Base-by-base conservation (phyloP, 768 basidiomycete genomes). In the Pleurotus tuber-regium region DNA sequence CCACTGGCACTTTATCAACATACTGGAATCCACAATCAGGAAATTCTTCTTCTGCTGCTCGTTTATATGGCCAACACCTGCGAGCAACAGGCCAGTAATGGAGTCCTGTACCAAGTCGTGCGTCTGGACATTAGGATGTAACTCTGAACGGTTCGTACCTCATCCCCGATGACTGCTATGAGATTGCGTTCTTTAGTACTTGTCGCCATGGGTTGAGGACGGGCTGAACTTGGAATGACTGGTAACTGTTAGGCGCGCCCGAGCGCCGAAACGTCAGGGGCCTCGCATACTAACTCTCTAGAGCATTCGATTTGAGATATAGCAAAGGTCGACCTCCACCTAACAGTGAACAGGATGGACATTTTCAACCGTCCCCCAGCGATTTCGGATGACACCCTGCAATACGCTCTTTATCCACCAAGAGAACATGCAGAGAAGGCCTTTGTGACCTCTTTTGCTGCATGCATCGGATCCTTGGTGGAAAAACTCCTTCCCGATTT, bases 41-140 rank as follows among this genome's bases (percentile, higher is more conserved):
- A 99, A 98, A 74, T 98, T 99, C 87, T 97, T 97, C 78, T 89
- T 91, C 73, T 93, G 91, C 38, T 88, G 80, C 53, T 89, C 84
- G 59, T 87, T 86, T 56, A 98, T 77, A 67, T 99, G 89, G 0
- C 97, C 97, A 40, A 98, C 82, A 29, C 97, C 97, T 4, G 97
- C 97, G 42, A 99, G 79, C 35, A 99, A 79, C 12, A 98, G 79
- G 35, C 97, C 97, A 0, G 97, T 98, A 55, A 98, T 91, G 3
- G 96, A 92, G 73, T 99, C 97, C 96, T 99, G 62, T 7, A 19
- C 4, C 18, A 25, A 4, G 14, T 16, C 16, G 29, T 46, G 12
- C 26, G 18, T 50, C 46, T 33, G 55, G 36, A 12, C 29, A 31
- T 48, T 56, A 50, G 50, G 41, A 40, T 41, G 61, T 35, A 62